These are phyloP conservation scores for Penicillium decumbens DNA, from an alignment of 2,329 filamentous ascomycete species.

Conservation along the genomic window DNA sequence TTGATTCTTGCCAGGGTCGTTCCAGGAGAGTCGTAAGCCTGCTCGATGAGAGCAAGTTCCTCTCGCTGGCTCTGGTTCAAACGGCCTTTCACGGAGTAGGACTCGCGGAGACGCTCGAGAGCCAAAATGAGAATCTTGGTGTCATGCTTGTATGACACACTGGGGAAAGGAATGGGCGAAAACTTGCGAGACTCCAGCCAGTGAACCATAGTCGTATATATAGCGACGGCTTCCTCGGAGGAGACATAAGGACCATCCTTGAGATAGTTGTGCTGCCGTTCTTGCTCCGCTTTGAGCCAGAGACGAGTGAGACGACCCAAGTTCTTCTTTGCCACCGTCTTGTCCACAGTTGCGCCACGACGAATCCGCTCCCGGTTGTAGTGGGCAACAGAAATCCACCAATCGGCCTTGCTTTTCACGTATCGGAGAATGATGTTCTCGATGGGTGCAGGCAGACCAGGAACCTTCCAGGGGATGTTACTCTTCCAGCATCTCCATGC, in stretches of 20 bases:
- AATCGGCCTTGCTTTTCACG: constrained; percentile 98
- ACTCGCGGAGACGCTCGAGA: constrained; percentile 84
- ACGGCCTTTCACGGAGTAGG: constrained; percentile 95
- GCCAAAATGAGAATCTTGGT: constrained; percentile 97
- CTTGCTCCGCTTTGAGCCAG: constrained; percentile 97
- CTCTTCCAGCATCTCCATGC: constrained; percentile 99
- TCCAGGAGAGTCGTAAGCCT: constrained; percentile 95
- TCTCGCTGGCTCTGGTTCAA: constrained; percentile 97
- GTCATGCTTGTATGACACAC: constrained; percentile 98
- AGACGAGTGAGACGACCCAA: constrained; percentile 87
- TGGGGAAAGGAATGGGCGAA: constrained; percentile 96
- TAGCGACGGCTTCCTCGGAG: constrained; percentile 95
- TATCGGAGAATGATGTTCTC: constrained; percentile 98
- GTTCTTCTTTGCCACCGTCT: constrained; percentile 99
- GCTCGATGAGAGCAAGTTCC: constrained; percentile 92
- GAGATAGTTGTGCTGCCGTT: constrained; percentile 98
- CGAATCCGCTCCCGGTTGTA: constrained; percentile 98
- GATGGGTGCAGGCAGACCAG: constrained; percentile 89
- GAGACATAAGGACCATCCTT: constrained; percentile 98
- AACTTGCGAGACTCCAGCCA: constrained; percentile 99
- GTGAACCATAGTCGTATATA: constrained; percentile 97
- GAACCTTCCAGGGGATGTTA: constrained; percentile 99
- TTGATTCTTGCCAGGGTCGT: constrained; percentile 96
- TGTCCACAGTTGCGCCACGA: constrained; percentile 93
- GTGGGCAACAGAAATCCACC: constrained; percentile 99